These are phyloP conservation scores for Akanthomyces lecanii DNA, from an alignment of 2,329 filamentous ascomycete genomes.

Conservation along the genomic window DNA sequence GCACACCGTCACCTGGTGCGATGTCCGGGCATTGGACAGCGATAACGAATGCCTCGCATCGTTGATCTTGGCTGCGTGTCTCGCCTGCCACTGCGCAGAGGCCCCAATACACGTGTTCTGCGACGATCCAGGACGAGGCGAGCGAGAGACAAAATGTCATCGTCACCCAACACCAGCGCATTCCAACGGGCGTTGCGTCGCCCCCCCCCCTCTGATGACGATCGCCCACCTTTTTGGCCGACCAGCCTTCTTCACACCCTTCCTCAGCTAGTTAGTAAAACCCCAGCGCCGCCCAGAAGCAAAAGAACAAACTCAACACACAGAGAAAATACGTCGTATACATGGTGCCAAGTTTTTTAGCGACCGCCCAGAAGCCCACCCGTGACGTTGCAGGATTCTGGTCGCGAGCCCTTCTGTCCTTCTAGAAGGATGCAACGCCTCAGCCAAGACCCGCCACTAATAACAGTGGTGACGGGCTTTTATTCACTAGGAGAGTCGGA, in stretches of 20 bases:
- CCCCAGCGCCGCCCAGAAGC: too few relatives aligned
- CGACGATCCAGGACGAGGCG: neutral
- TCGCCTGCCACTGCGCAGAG: neutral
- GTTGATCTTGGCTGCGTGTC: neutral
- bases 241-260: too few relatives aligned
- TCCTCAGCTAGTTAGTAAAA: too few relatives aligned
- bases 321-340: neutral
- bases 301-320: too few relatives aligned
- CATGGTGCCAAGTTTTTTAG: neutral
- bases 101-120: neutral
- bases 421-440: neutral
- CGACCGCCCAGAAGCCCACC: neutral
- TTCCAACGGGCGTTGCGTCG: neutral
- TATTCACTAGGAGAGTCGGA: neutral
- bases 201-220: too few relatives aligned
- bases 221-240: too few relatives aligned
- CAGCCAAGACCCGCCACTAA: neutral
- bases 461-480: neutral
- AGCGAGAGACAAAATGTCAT: neutral
- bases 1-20: too few relatives aligned
- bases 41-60: too few relatives aligned
- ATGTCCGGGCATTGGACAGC: too few relatives aligned
- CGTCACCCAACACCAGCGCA: neutral
- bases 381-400: neutral
- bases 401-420: neutral